Base-by-base conservation (phyloP, 352 stramenopile species). In the Thraustochytrium sp. region DNA sequence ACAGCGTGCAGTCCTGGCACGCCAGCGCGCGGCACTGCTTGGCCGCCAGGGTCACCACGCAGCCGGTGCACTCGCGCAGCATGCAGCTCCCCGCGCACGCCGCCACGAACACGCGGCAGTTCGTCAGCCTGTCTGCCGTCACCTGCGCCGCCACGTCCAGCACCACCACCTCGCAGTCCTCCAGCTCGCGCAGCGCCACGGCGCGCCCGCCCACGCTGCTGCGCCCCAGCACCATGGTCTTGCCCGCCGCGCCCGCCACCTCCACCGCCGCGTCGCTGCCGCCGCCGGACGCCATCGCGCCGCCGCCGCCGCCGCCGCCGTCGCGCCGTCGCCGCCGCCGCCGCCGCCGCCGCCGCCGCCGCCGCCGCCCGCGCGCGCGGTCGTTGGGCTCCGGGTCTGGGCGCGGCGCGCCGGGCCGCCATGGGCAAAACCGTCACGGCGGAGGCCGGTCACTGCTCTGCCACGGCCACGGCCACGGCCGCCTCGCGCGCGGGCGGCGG, bases 141-240 rank as follows among this genome's bases (percentile, higher is more conserved):
- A 54, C 62, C 40, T 75, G 62, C 23, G 4, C 62, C 5, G 26
- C 62, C 23, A 37, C 5, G 29, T 75, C 62, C 4, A 75, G 37
- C 29, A 75, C 62, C 21, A 75, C 40, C 36, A 75, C 40, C 9
- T 75, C 62, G 62, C 62, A 75, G 62, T 75, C n/a, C 38, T 26
- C 21, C 62, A 75, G 62, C 23, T 75, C 62, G n/a, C 21, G 18
- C 23, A 75, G 62, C 40, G 62, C 16, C 23, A 75, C 23, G 16
- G 62, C 31, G 16, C 31, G 16, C 23, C 62, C 62, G 38, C n/a
- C 11, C 23, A 37, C 44, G 18, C 44, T 36, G 2, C 62, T 37
- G 40, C 1, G 26, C 26, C 59, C 59, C 40, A 72, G 18, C 59
- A 72, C 59, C 9, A 72, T 26, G 59, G 26, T 44, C 11, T 44